These are phyloP conservation scores for Kuraishia floccosa DNA, from an alignment of 805 yeast genomes.

Conservation along the genomic window DNA sequence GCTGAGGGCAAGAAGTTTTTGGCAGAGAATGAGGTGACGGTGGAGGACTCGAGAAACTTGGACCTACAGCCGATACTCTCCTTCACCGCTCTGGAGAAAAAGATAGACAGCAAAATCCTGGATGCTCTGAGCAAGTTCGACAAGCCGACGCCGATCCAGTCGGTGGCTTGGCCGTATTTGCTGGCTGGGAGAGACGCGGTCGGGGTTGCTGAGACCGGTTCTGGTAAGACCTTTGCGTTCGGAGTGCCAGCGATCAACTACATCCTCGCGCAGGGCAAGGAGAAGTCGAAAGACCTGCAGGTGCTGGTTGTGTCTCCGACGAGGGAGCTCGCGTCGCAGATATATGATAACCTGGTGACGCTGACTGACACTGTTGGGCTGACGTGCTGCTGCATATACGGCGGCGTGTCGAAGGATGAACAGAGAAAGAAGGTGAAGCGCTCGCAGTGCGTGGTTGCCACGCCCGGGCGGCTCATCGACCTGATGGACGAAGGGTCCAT, in stretches of 20 bases:
- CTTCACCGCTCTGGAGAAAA: conserved; percentile 44
- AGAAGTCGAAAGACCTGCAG: conserved; percentile 38
- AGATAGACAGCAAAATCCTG: conserved; percentile 42
- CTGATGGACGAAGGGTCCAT: conserved; percentile 81
- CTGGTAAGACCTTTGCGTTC: conserved; percentile 95
- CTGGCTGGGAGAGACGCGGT: conserved; percentile 73
- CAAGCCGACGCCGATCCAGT: conserved; percentile 92
- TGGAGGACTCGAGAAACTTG: conserved; percentile 54
- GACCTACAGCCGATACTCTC: conserved; percentile 57
- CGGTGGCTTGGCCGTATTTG: conserved; percentile 89
- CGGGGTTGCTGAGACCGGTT: conserved; percentile 98
- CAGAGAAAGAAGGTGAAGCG: conserved; percentile 61
- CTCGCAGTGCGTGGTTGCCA: conserved; percentile 82
- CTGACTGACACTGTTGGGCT: conserved; percentile 53
- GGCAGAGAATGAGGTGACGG: conserved; percentile 61
- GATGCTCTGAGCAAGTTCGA: conserved; percentile 61
- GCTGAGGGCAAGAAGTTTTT: conserved; percentile 53
- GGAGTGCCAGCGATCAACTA: conserved; percentile 93
- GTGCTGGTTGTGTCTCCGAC: conserved; percentile 92
- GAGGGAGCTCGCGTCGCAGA: conserved; percentile 94
- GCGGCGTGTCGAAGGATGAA: conserved; percentile 94
- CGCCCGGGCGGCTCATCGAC: conserved; percentile 96
- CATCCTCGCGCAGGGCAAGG: conserved; percentile 32
- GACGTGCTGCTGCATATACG: conserved; percentile 79
- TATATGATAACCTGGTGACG: conserved; percentile 66